These are phyloP conservation scores for Podaxis sp. DNA, from an alignment of 768 basidiomycete genomes.

Conservation along the genomic window DNA sequence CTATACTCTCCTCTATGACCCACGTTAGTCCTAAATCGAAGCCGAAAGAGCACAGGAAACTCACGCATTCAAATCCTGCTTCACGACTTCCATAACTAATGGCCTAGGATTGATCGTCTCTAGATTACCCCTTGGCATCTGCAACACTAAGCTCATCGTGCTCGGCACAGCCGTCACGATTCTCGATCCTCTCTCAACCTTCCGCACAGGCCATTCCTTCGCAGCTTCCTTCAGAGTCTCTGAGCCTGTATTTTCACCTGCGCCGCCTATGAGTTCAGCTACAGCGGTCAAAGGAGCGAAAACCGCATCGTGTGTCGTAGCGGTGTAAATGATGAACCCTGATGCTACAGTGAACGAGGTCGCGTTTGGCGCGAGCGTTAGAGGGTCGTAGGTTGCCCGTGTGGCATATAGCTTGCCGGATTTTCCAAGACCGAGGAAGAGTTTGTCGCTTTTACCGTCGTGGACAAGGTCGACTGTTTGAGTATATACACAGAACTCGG, in stretches of 20 bases:
- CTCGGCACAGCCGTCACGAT: slow-evolving; percentile 89
- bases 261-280: slow-evolving; percentile 23
- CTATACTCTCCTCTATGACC: slow-evolving; percentile 66
- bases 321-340: slow-evolving; percentile 82
- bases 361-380: slow-evolving; percentile 47
- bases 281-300: slow-evolving; percentile 60
- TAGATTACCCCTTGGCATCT: slow-evolving; percentile 97
- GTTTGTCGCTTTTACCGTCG: slow-evolving; percentile 11
- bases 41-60: slow-evolving; percentile 25
- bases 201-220: slow-evolving; percentile 62
- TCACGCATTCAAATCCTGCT: slow-evolving; percentile 71
- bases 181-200: slow-evolving; percentile 86
- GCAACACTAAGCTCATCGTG: slow-evolving; percentile 85
- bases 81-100: slow-evolving; percentile 83
- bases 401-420: slow-evolving; percentile 66
- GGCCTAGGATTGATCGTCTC: slow-evolving; percentile 95
- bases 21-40: not conserved
- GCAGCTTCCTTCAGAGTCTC: slow-evolving; percentile 26
- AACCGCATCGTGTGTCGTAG: slow-evolving; percentile 74
- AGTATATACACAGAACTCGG: slow-evolving; percentile 58
- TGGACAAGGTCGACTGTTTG: slow-evolving; percentile 29
- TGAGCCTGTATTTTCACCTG: slow-evolving; percentile 22
- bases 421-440: slow-evolving; percentile 65
- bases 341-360: slow-evolving; percentile 77
- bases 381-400: slow-evolving; percentile 25